Percentiles rank a stretch among this genome's conserved stretches.
These are phyloP conservation scores for Suillus subalutaceus DNA, from an alignment of 768 basidiomycete genomes.

Conservation along the genomic window DNA sequence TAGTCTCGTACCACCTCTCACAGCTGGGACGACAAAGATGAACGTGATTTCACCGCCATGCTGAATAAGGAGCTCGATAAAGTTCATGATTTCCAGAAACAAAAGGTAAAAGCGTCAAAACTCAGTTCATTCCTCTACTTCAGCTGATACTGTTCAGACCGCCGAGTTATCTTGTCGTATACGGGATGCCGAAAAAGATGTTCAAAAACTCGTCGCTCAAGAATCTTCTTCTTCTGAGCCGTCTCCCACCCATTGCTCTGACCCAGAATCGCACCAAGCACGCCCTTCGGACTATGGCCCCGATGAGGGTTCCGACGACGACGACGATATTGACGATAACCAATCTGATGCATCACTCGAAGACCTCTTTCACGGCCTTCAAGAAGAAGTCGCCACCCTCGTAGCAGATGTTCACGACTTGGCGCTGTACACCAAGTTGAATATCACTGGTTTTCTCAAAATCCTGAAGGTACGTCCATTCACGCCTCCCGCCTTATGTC, in stretches of 20 bases:
- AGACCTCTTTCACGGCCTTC: constrained; percentile 81
- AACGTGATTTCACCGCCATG: constrained; percentile 76
- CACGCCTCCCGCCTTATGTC: not conserved
- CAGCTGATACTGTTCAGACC: constrained; percentile 48
- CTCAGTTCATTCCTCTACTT: constrained; percentile 6
- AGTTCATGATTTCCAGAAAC: constrained; percentile 90
- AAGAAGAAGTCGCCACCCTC: constrained; percentile 93
- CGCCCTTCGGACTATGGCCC: constrained; percentile 47
- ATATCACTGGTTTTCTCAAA: constrained; percentile 99
- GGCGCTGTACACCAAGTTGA: constrained; percentile 93
- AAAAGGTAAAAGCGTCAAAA: constrained; percentile 58
- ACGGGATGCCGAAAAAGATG: constrained; percentile 77
- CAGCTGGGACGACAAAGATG: constrained; percentile 78
- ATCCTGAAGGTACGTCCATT: constrained; percentile 76
- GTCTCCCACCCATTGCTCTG: constrained; percentile 34
- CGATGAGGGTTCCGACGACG: constrained; percentile 67
- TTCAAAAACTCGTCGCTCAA: constrained; percentile 73
- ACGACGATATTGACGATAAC: constrained; percentile 45
- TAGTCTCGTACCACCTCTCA: constrained; percentile 55
- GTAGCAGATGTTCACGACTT: constrained; percentile 93
- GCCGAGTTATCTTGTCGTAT: constrained; percentile 83
- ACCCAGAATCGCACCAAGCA: constrained; percentile 59
- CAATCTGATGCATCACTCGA: constrained; percentile 78
- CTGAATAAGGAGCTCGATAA: constrained; percentile 91
- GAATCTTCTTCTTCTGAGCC: constrained; percentile 38